Evolutionary conservation across 176 grass and related monocot genomes (phyloP).

Genomic region (Lolium multiflorum): DNA sequence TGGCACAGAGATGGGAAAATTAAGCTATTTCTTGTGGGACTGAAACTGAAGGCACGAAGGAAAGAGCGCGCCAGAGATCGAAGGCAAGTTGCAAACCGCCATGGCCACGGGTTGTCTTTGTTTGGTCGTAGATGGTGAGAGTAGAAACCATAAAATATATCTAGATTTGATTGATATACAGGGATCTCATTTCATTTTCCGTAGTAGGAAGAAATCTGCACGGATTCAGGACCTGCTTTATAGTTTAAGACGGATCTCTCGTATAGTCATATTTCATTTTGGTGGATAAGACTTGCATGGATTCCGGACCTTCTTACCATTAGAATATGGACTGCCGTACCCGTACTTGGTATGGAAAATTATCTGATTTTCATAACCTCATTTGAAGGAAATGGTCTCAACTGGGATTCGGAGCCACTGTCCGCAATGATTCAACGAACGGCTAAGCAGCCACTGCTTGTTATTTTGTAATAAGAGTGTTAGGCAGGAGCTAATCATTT

Average conservation of each 20-base stretch:
- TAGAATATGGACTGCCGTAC: neutral
- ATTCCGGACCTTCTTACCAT: neutral
- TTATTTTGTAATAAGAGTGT: neutral
- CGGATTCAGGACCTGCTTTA: neutral
- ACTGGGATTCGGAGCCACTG: neutral
- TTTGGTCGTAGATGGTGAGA: slow-evolving; percentile 6
- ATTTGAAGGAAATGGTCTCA: neutral
- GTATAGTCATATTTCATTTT: neutral
- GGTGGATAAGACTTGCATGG: neutral
- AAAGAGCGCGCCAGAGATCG: neutral
- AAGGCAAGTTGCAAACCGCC: neutral
- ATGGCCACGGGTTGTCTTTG: neutral
- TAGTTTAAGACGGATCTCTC: neutral
- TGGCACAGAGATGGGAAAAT: neutral
- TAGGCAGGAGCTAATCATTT: neutral
- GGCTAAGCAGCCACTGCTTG: neutral
- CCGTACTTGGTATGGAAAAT: neutral
- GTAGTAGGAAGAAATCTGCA: neutral
- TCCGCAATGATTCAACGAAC: neutral
- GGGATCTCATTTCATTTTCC: neutral
- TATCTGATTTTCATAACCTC: neutral
- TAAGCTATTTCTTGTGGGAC: neutral
- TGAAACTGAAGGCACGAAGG: neutral
- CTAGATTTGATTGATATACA: too few relatives aligned
- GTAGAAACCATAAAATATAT: slow-evolving; percentile 12